Base-by-base conservation (phyloP, 176 grass and related monocot genomes). In the Aegilops longissima region DNA sequence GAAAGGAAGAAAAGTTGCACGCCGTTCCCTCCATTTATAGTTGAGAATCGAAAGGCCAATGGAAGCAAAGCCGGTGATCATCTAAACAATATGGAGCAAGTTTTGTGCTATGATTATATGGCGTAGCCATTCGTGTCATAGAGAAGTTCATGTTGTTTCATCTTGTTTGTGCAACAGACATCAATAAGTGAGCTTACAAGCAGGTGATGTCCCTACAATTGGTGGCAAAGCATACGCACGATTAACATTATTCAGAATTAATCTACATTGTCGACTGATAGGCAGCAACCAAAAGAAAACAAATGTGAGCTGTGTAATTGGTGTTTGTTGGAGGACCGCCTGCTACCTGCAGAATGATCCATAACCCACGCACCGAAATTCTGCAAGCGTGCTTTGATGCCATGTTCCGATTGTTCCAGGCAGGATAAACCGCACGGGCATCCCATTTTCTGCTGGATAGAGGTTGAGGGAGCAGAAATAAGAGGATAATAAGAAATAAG, bases 21-120 rank as follows among this genome's bases (percentile, higher is more conserved):
- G 45, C n/a, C 36, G 27, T 27, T 86, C 67, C 29, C 80, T 70
- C 6, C 64, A 86, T 78, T 70, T 81, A 86, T 86, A 82, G 36
- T 85, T 2, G 10, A 45, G 70, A 77, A 73, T 58, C 3, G 16
- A 16, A 74, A 76, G 24, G 45, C 42, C 44, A 76, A 76, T 52
- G 24, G 42, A 16, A 31, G 27, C 47, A 31, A 76, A 76, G 73
- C 4, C 14, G 24, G 49, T 76, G 73, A 9, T 20, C 13, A 52
- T 76, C 73, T 52, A 18, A 29, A 51, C 42, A 76, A 49, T 52
- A 30, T 76, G 24, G 24, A 76, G 44, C 44, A 76, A 76, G 8
- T 31, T 76, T 76, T 76, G 27, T 29, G 73, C 27, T 76, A 52
- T 52, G 25, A 14, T 76, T 76, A 51, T 18, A 52, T 52, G 73